Conservation (phyloP, 148 eudicot species). For the Fagopyrum homotropicum region DNA sequence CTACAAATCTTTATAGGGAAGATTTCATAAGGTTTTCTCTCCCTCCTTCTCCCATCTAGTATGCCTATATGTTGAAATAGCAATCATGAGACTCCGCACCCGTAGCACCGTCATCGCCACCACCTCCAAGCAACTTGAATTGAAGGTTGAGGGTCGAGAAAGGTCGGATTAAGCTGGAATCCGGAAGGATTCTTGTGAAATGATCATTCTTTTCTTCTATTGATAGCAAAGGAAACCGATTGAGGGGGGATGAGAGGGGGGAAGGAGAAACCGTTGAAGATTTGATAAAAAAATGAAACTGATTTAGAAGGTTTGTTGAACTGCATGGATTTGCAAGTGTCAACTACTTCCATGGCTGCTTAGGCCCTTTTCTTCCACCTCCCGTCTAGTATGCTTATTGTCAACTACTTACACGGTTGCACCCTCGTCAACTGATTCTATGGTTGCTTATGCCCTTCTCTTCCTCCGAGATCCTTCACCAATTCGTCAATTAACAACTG, state of each 20-base stretch:
- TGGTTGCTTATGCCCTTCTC: too few relatives aligned
- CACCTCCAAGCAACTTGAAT: constrained; percentile 56
- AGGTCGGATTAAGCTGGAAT: constrained; percentile 23
- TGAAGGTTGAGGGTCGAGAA: constrained; percentile 40
- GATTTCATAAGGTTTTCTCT: too few relatives aligned
- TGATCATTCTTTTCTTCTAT: constrained; percentile 44
- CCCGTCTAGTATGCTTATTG: too few relatives aligned
- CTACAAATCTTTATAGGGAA: too few relatives aligned
- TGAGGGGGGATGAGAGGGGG: constrained; percentile 14
- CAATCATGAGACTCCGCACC: constrained; percentile 94
- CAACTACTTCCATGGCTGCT: too few relatives aligned
- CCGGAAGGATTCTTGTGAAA: constrained; percentile 20
- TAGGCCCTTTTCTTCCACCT: too few relatives aligned
- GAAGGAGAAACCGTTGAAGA: constrained; percentile 38
- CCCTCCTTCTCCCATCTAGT: too few relatives aligned
- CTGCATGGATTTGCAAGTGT: background rate
- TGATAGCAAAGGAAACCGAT: constrained; percentile 40
- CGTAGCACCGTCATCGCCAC: constrained; percentile 95
- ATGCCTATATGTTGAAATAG: constrained; percentile 83
- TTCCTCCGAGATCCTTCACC: too few relatives aligned
- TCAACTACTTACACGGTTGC: too few relatives aligned
- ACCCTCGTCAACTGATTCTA: too few relatives aligned
- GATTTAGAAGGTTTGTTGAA: background rate
- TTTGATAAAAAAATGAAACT: constrained; percentile 20
- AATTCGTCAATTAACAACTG: too few relatives aligned